These are phyloP conservation scores for Nakazawaea wyomingensis DNA, from an alignment of 805 yeast genomes.

Conservation along the genomic window DNA sequence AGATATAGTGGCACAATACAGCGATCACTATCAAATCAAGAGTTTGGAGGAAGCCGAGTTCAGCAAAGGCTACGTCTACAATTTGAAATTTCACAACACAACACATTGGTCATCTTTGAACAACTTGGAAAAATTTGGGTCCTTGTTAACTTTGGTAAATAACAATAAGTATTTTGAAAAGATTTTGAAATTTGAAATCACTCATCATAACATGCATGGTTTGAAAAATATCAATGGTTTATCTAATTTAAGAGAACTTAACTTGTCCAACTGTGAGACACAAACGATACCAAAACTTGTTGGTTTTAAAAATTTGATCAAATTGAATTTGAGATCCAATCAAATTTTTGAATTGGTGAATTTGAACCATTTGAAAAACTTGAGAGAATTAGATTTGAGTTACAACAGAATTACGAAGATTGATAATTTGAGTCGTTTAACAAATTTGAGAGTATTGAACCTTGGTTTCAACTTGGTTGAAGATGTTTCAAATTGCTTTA, in stretches of 20 bases:
- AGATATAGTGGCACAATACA: conserved; percentile 1
- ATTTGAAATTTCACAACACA: conserved; percentile 9
- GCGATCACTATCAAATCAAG: conserved; percentile 3
- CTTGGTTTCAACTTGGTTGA: conserved; percentile 12
- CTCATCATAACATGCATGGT: conserved; percentile 11
- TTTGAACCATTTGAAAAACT: conserved; percentile 5
- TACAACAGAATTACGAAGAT: conserved; percentile 52
- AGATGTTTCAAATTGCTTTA: conserved; percentile 6
- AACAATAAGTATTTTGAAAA: conserved; percentile 4
- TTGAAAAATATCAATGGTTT: conserved; percentile 45
- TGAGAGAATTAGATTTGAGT: conserved; percentile 12
- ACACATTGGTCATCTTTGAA: conserved; percentile 10
- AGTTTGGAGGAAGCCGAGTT: not conserved
- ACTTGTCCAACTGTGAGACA: conserved; percentile 77
- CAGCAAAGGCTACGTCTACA: not conserved
- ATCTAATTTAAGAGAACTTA: conserved; percentile 51
- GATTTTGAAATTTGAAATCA: conserved; percentile 4
- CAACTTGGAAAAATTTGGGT: conserved; percentile 1
- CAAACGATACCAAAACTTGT: conserved; percentile 56
- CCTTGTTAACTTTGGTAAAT: not conserved
- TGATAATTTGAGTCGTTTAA: conserved; percentile 34
- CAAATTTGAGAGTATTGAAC: conserved; percentile 5
- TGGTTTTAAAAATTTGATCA: conserved; percentile 44
- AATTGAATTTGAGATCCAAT: conserved; percentile 54
- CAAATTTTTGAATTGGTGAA: conserved; percentile 11